Conservation (phyloP, 139 green algal species). For the Marvania coccoides region DNA sequence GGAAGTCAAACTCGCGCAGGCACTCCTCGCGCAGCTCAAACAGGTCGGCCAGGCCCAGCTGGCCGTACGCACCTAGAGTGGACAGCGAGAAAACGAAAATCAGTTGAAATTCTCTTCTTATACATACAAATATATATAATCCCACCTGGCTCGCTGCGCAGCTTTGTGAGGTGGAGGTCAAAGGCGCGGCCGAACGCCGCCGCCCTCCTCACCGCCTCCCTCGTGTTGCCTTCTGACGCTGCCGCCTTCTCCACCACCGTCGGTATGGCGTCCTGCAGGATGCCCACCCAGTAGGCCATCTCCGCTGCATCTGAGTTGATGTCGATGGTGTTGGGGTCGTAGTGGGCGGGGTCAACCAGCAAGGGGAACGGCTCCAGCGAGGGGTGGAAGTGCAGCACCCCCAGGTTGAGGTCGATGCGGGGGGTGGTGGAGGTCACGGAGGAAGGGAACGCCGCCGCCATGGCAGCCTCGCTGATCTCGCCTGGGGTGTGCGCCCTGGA, state of each 20-base stretch:
- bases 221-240: conserved; percentile 20
- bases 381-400: conserved; percentile 91
- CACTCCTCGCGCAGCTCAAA: conserved; percentile 97
- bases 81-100: background rate
- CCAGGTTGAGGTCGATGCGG: conserved; percentile 72
- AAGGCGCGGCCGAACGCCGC: conserved; percentile 75
- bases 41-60: conserved; percentile 80
- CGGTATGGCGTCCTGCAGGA: conserved; percentile 69
- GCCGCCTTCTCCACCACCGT: conserved; percentile 76
- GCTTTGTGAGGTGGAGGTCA: conserved; percentile 64
- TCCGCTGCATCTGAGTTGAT: conserved; percentile 68
- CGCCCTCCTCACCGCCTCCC: conserved; percentile 53
- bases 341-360: conserved; percentile 65
- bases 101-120: conserved; percentile 7
- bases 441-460: background rate
- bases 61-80: conserved; percentile 79
- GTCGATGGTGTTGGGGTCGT: conserved; percentile 89
- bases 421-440: background rate
- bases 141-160: conserved; percentile 50
- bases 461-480: background rate
- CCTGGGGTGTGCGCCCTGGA: background rate
- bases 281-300: conserved; percentile 78
- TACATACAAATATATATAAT: too few species aligned
- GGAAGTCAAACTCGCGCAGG: conserved; percentile 92
- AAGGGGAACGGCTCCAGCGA: conserved; percentile 81